Evolutionary conservation across 1,284 basidiomycete genomes (phyloP), one percentile per base, ranked within the genome.

Genomic region (Trichosporon coremiiforme): DNA sequence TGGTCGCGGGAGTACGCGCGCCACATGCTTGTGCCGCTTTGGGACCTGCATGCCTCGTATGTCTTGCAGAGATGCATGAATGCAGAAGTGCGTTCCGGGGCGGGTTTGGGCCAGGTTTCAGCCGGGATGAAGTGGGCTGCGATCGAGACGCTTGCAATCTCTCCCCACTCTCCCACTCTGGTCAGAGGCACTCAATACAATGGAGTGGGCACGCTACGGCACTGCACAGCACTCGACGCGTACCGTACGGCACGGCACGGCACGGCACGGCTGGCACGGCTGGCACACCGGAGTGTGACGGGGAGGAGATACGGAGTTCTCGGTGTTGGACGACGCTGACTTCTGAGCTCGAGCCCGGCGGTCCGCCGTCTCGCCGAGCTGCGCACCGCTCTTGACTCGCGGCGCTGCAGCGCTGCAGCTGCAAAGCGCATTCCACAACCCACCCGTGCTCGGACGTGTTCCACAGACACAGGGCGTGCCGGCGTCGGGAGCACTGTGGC

Each of bases 401-500:
- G n/a, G n/a, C n/a, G n/a, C 7, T 33, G 33, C 33, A 33, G n/a
- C n/a, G 33, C 33, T 33, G 3, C 33, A 3, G 33, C 33, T 15
- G 45, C 47, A 4, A 3, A 22, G 47, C 20, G 47, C 47, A 53
- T 53, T 53, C 47, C 47, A 17, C 20, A 15, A 53, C 47, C 47
- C 47, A 53, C 47, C 47, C 20, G 20, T 53, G 47, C 47, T 53
- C 47, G 47, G 47, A 53, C 47, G 47, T 53, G 47, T 53, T 53
- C 47, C 20, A 53, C 20, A 3, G 8, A 33, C 33, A 33, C 33
- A 47, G 45, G 45, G 45, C 45, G 45, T 33, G 15, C 22, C 47
- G 47, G 47, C 22, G 47, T 53, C 47, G 47, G 47, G 47, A 53
- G 20, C 47, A 20, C 47, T 22, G 47, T 53, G 47, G 47, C 47